phyloP scores from a whole-genome alignment of 352 stramenopile species.

The Phytophthora constricta region DNA sequence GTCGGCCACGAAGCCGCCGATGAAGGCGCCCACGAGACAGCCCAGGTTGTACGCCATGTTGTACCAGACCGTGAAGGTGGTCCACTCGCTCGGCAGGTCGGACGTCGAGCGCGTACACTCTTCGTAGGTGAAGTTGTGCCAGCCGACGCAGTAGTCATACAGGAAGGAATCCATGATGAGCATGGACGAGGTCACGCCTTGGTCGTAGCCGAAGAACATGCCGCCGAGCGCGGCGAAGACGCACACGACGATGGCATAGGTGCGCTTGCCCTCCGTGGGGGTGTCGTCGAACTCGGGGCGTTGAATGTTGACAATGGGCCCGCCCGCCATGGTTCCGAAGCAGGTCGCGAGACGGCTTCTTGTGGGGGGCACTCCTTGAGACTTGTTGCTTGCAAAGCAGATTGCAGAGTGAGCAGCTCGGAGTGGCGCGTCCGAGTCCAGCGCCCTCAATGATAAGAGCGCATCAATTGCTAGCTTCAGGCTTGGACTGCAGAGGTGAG shows the following conservation, averaged over 20 bases:
- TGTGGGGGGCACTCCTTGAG: neutral
- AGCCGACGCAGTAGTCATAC: conserved; percentile 22
- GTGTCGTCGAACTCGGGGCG: conserved; percentile 9
- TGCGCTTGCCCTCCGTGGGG: conserved; percentile 26
- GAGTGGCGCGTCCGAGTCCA: no score
- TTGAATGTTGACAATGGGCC: conserved; percentile 3
- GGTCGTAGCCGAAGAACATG: conserved; percentile 24
- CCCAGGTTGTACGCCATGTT: no score
- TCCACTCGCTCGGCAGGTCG: no score
- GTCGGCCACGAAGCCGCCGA: no score
- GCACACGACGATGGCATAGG: conserved; percentile 27
- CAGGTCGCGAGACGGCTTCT: neutral
- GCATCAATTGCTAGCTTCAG: neutral
- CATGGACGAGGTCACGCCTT: conserved; percentile 28
- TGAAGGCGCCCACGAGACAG: no score
- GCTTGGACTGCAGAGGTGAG: no score
- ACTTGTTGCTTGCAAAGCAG: conserved; percentile 1
- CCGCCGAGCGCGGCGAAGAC: conserved; percentile 15
- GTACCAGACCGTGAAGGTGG: no score
- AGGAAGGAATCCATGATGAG: conserved; percentile 38
- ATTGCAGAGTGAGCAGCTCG: conserved; percentile 12
- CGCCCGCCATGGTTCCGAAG: conserved; percentile 3
- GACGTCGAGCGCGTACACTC: no score
- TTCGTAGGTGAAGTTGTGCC: no score
- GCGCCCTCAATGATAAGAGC: neutral